phyloP scores from a whole-genome alignment of 2,329 filamentous ascomycete genomes.

The Pestalotiopsis sp. region DNA sequence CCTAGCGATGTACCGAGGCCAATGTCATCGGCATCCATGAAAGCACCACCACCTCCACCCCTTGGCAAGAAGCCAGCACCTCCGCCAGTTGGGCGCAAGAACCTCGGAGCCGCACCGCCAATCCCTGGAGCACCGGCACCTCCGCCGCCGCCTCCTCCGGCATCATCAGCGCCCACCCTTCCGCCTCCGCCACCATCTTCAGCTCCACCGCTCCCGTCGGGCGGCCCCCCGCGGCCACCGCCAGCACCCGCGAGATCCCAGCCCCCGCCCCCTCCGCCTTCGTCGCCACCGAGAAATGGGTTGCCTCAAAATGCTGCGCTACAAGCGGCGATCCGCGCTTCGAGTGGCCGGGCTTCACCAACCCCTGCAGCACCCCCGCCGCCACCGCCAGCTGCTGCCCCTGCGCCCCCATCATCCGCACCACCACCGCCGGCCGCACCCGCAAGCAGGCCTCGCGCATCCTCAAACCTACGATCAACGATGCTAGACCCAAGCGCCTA shows the following conservation, averaged over 20 bases:
- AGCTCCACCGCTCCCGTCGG: conserved; percentile 35
- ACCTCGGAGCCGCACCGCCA: conserved; percentile 24
- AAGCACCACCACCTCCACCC: conserved; percentile 77
- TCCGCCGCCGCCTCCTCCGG: conserved; percentile 30
- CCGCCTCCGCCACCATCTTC: conserved; percentile 37
- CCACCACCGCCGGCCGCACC: conserved; percentile 32
- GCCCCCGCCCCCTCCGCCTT: conserved; percentile 38
- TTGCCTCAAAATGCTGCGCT: conserved; percentile 39
- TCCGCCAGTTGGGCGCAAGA: conserved; percentile 62
- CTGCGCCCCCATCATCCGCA: conserved; percentile 43
- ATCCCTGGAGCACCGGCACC: conserved; percentile 29
- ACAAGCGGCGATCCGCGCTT: conserved; percentile 42
- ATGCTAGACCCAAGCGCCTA: conserved; percentile 78
- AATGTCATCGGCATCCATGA: conserved; percentile 59
- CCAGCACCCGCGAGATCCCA: conserved; percentile 33
- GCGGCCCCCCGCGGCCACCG: conserved; percentile 24
- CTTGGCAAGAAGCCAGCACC: conserved; percentile 76
- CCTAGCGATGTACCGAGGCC: conserved; percentile 56
- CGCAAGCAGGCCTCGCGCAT: conserved; percentile 39
- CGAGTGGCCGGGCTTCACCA: conserved; percentile 37
- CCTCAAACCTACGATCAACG: conserved; percentile 55
- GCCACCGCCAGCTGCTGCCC: conserved; percentile 37
- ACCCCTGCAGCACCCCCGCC: conserved; percentile 36
- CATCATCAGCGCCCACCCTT: conserved; percentile 26
- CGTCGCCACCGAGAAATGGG: conserved; percentile 33